A percentile compares a stretch with the other conserved stretches of the same genome.
phyloP scores from a whole-genome alignment of 495 filamentous ascomycete genomes.

The Xylaria scruposa region DNA sequence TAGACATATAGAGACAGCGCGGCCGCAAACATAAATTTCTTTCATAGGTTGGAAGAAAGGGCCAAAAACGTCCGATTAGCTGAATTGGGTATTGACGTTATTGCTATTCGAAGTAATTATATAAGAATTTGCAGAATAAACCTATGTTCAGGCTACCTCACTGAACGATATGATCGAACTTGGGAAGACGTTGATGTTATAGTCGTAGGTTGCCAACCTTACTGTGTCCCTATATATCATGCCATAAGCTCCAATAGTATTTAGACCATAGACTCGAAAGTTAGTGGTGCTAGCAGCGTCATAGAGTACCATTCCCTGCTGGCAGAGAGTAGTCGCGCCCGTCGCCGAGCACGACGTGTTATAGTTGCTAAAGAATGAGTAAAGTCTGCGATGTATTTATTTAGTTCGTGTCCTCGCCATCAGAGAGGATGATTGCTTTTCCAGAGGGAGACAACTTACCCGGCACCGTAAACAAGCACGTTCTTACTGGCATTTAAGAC shows the following conservation, averaged over 20 bases:
- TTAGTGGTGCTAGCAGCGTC: conserved; percentile 55
- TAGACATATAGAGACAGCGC: background rate
- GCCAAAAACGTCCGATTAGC: background rate
- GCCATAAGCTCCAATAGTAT: conserved; percentile 54
- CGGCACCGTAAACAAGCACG: conserved; percentile 70
- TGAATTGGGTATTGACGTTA: background rate
- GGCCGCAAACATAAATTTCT: background rate
- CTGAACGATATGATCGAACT: conserved; percentile 60
- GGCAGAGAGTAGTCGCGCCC: conserved; percentile 60
- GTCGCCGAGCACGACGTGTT: conserved; percentile 44
- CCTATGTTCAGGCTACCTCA: conserved; percentile 14
- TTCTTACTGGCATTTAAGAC: conserved; percentile 58
- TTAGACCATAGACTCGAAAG: conserved; percentile 57
- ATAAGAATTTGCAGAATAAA: background rate
- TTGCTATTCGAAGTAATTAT: background rate
- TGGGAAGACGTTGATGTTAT: conserved; percentile 63
- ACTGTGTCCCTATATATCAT: conserved; percentile 56
- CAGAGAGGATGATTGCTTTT: background rate
- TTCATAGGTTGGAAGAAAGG: background rate
- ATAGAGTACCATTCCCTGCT: conserved; percentile 63
- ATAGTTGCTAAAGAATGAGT: conserved; percentile 66
- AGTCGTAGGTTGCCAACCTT: conserved; percentile 55
- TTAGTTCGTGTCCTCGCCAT: conserved; percentile 31
- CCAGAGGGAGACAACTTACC: conserved; percentile 38
- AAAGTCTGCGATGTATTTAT: conserved; percentile 47